Conservation (phyloP, 73 alveolate genomes). For the Paramecium tetraurelia region DNA sequence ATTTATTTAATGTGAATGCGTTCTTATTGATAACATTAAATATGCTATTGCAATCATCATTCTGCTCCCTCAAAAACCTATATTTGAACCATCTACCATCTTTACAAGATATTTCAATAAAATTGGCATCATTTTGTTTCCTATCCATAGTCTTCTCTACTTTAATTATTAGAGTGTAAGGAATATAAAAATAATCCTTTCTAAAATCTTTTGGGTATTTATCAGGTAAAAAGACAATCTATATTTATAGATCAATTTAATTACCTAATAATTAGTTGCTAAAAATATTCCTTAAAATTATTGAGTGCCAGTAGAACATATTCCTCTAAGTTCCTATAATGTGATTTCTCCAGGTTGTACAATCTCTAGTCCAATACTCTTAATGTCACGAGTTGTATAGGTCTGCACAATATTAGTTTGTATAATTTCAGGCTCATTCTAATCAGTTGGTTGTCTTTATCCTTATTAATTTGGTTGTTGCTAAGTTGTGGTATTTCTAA, state of each 20-base stretch:
- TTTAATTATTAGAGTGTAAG: slow-evolving; percentile 32
- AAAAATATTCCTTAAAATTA: neutral
- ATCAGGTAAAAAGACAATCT: slow-evolving; percentile 24
- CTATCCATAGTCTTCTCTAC: slow-evolving; percentile 49
- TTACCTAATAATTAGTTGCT: slow-evolving; percentile 25
- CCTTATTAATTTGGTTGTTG: neutral
- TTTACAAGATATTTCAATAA: slow-evolving; percentile 20
- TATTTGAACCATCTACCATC: slow-evolving; percentile 57
- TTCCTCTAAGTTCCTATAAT: neutral
- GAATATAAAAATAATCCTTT: slow-evolving; percentile 42
- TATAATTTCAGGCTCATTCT: neutral
- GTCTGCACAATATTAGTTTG: neutral
- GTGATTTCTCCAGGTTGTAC: slow-evolving; percentile 15
- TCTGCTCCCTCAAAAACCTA: neutral
- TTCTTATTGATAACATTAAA: neutral
- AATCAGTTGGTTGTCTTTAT: neutral
- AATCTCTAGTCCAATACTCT: neutral
- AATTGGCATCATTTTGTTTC: slow-evolving; percentile 35
- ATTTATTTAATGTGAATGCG: slow-evolving; percentile 39
- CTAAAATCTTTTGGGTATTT: neutral
- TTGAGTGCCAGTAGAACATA: neutral
- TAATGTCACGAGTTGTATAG: neutral
- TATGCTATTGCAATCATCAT: slow-evolving; percentile 7
- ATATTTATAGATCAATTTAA: neutral
- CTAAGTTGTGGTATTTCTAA: neutral